Evolutionary conservation across 208 protist genomes (phyloP).

Genomic region (Phytomonas francai): DNA sequence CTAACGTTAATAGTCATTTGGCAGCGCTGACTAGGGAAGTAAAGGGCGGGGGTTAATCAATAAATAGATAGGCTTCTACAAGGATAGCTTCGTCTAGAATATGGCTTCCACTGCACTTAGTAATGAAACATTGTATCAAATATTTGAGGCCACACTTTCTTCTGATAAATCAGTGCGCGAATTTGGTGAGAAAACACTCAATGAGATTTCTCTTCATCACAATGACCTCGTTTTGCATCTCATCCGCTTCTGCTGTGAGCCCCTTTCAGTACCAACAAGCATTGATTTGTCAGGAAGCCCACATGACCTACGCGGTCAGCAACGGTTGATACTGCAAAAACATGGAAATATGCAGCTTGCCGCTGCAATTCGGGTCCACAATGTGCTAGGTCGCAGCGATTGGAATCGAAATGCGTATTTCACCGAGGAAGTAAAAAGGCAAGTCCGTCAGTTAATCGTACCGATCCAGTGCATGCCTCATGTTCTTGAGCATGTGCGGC

Average conservation of each 20-base stretch:
- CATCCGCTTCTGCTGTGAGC: slow-evolving; percentile 36
- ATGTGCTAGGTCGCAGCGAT: slow-evolving; percentile 58
- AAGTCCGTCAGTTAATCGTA: slow-evolving; percentile 43
- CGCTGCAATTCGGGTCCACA: slow-evolving; percentile 64
- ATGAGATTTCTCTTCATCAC: slow-evolving; percentile 29
- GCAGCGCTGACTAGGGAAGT: neutral
- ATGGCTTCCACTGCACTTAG: slow-evolving; percentile 9
- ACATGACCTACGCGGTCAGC: slow-evolving; percentile 9
- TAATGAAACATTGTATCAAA: slow-evolving; percentile 40
- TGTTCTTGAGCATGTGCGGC: slow-evolving; percentile 57
- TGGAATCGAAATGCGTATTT: slow-evolving; percentile 65
- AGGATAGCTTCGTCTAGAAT: neutral
- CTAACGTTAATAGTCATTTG: neutral
- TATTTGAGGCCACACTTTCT: slow-evolving; percentile 60
- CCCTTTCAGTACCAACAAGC: neutral
- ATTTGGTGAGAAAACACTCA: slow-evolving; percentile 52
- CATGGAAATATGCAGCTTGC: slow-evolving; percentile 26
- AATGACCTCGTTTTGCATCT: slow-evolving; percentile 54
- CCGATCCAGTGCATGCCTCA: slow-evolving; percentile 54
- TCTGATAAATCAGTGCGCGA: slow-evolving; percentile 55
- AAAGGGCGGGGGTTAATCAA: neutral
- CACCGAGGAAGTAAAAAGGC: slow-evolving; percentile 33
- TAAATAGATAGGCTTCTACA: neutral
- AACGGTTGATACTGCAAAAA: slow-evolving; percentile 14
- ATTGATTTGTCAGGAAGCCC: neutral